Base-by-base conservation (phyloP, 371 early-diverging fungal species). In the Haplosporangium sp. region DNA sequence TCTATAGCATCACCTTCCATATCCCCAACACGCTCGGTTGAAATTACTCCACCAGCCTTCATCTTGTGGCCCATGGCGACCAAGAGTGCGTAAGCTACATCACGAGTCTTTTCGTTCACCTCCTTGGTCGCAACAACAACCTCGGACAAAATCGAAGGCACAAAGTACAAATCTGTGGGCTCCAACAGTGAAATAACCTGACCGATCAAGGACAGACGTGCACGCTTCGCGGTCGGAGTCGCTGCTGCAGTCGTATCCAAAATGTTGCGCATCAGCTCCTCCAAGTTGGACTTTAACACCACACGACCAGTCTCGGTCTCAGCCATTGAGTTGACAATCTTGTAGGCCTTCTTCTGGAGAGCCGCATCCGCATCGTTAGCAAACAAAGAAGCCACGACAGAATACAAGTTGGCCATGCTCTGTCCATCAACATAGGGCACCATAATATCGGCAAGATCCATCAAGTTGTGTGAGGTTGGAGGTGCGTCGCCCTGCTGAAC, bases 281-380 rank as follows among this genome's bases (percentile, higher is more conserved):
- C 86, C 42, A 89, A 61, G 47, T 87, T 69, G 42, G 70, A 45
- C 41, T 81, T 56, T 20, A 85, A 67, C 0, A 86, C 84, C 59
- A 81, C 72, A 10, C 81, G 82, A 9, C 89, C 89, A 52, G 75
- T 83, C 11, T 83, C 74, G 13, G 67, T 73, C 20, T 74, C 81
- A 50, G 92, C 81, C 73, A 94, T 81, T 41, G 90, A 88, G 64
- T 86, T 83, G 20, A 97, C 85, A 6, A 93, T 87, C 85, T 95
- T 95, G 88, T 98, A 98, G 0, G 94, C 94, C 83, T 95, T 96
- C 90, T 98, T 98, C 81, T 97, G 98, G 21, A 96, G 81, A 2
- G 88, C 84, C 0, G 91, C 82, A 59, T 96, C 95, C 10, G 86
- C 86, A 66, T 90, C 90, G 57, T 90, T 86, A 55, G 80, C 81